These are phyloP conservation scores for Elsinoe fawcettii DNA, from an alignment of 2,329 filamentous ascomycete genomes.

Conservation along the genomic window DNA sequence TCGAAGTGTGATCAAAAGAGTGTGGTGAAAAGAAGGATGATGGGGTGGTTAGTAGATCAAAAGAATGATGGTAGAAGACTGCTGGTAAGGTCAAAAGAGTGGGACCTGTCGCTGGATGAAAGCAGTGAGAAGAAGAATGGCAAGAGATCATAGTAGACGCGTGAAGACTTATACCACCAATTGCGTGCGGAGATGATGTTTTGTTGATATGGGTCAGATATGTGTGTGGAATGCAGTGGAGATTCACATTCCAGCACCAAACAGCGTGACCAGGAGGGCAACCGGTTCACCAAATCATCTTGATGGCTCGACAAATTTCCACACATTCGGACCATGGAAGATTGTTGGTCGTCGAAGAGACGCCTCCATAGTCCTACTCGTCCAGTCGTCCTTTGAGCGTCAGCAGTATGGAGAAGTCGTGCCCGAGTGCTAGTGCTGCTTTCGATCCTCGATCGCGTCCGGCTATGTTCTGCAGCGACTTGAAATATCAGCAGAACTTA, in stretches of 20 bases:
- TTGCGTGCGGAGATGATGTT: constrained; percentile 14
- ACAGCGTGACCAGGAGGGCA: neutral
- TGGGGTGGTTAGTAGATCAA: neutral
- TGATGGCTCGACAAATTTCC: neutral
- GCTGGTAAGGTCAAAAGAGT: constrained; percentile 10
- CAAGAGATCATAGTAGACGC: neutral
- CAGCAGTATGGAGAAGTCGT: neutral
- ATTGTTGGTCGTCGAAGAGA: neutral
- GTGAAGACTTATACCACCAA: constrained; percentile 11
- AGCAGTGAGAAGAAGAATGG: constrained; percentile 5
- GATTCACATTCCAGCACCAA: constrained; percentile 3
- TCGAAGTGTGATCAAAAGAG: constrained; percentile 5
- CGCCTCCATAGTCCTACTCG: neutral
- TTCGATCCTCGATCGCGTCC: no score
- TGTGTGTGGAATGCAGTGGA: constrained; percentile 6
- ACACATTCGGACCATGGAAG: neutral
- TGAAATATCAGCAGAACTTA: no score
- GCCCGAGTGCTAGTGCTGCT: no score
- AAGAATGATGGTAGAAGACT: constrained; percentile 3
- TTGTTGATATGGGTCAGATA: constrained; percentile 4
- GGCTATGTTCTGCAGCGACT: no score
- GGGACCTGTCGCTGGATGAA: constrained; percentile 8
- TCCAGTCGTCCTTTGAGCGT: neutral
- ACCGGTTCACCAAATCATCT: neutral
- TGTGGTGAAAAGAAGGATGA: constrained; percentile 1